Evolutionary conservation across 164 flowering plant species (phyloP).

Genomic region (Piper longum): DNA sequence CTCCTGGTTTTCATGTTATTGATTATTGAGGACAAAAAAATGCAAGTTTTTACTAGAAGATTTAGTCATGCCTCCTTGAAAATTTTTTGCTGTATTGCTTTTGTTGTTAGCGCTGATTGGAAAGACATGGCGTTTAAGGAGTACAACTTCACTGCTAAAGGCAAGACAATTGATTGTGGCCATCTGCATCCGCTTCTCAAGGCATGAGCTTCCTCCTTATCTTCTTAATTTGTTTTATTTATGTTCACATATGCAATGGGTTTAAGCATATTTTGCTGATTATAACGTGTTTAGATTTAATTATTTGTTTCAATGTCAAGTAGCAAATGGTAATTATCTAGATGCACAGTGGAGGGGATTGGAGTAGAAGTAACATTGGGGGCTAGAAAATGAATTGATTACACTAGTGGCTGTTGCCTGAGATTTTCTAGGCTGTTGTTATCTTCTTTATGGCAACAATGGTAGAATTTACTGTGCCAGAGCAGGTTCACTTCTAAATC

Average conservation of each 20-base stretch:
- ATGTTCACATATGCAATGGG: neutral
- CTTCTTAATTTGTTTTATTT: neutral
- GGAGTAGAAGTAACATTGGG: too few species aligned
- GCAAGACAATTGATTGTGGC: constrained; percentile 63
- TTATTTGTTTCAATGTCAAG: too few species aligned
- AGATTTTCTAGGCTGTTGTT: too few species aligned
- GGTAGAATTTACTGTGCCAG: too few species aligned
- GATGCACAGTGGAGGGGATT: too few species aligned
- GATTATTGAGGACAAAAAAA: neutral
- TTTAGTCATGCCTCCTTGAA: neutral
- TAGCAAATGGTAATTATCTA: too few species aligned
- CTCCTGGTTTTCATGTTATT: too few species aligned
- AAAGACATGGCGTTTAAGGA: constrained; percentile 70
- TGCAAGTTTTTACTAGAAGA: neutral
- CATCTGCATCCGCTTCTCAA: constrained; percentile 88
- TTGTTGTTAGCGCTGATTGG: constrained; percentile 71
- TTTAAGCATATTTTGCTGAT: too few species aligned
- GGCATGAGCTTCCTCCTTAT: constrained; percentile 24
- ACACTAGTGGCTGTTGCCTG: too few species aligned
- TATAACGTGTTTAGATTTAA: too few species aligned
- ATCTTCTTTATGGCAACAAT: too few species aligned
- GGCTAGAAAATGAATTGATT: too few species aligned
- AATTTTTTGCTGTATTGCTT: constrained; percentile 1
- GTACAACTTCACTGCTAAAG: constrained; percentile 77
- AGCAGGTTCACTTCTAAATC: neutral